Conservation (phyloP, 1,284 basidiomycete species). For the Ustilago nuda region DNA sequence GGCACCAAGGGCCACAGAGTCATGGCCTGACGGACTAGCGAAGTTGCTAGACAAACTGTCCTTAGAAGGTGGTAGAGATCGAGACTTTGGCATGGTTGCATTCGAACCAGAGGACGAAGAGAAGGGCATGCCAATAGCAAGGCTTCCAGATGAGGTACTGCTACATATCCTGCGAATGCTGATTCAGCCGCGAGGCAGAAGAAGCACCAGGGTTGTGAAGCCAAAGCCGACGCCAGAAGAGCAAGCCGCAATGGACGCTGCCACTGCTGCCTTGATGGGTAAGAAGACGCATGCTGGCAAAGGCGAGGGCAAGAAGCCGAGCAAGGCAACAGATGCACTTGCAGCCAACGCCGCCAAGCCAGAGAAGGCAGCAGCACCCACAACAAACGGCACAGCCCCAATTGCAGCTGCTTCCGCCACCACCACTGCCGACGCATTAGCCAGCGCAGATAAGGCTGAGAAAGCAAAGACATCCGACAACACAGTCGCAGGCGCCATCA, state of each 20-base stretch:
- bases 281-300: slow-evolving; percentile 1
- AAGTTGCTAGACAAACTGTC: slow-evolving; percentile 42
- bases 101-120: slow-evolving; percentile 58
- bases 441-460: slow-evolving; percentile 6
- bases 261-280: slow-evolving; percentile 25
- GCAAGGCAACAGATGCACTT: slow-evolving; percentile 4
- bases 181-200: slow-evolving; percentile 47
- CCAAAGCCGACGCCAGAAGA: slow-evolving; percentile 47
- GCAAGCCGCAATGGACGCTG: slow-evolving; percentile 38
- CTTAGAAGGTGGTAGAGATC: slow-evolving; percentile 40
- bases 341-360: not conserved
- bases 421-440: not conserved
- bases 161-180: slow-evolving; percentile 53
- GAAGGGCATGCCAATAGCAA: slow-evolving; percentile 38
- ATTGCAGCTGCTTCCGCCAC: not conserved
- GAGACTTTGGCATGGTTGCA: slow-evolving; percentile 35
- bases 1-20: slow-evolving; percentile 7
- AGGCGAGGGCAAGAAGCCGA: slow-evolving; percentile 1
- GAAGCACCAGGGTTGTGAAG: slow-evolving; percentile 55
- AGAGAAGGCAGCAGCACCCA: not conserved
- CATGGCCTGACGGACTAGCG: slow-evolving; percentile 41
- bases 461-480: slow-evolving; percentile 20
- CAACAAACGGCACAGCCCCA: not conserved
- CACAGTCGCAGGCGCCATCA: slow-evolving; percentile 9
- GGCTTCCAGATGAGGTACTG: slow-evolving; percentile 63